These are phyloP conservation scores for Ceratobasidium sp. DNA, from an alignment of 1,284 basidiomycete genomes.

Conservation along the genomic window DNA sequence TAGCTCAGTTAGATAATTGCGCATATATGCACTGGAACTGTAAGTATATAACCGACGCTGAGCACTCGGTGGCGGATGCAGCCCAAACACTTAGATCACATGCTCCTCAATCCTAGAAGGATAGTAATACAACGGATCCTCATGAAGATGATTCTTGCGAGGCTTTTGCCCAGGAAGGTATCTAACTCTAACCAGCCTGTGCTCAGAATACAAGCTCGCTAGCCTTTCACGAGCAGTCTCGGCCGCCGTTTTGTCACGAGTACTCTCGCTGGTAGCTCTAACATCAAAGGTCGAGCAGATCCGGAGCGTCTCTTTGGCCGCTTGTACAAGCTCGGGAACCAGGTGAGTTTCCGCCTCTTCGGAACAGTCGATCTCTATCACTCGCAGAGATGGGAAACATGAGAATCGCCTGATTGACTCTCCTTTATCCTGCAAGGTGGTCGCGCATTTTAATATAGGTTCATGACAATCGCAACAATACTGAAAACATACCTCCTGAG, in stretches of 20 bases:
- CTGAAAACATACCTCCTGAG: neutral
- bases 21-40: no score
- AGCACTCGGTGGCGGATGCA: neutral
- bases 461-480: neutral
- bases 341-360: neutral
- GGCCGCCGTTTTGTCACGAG: neutral
- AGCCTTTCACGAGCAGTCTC: neutral
- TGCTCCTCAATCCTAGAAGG: conserved; percentile 4
- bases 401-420: neutral
- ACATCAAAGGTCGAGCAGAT: neutral
- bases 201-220: neutral
- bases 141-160: neutral
- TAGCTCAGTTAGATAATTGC: no score
- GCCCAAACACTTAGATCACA: neutral
- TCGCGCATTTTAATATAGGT: neutral
- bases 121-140: neutral
- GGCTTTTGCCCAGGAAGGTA: conserved; percentile 4
- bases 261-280: neutral
- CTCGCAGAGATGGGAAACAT: neutral
- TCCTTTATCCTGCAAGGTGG: neutral
- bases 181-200: neutral
- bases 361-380: conserved; percentile 4
- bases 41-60: no score
- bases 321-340: neutral
- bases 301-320: neutral